Percentiles rank a stretch among this genome's conserved stretches.
Evolutionary conservation across 2,329 filamentous ascomycete species (phyloP).

Genomic region (Claviceps digitariae): DNA sequence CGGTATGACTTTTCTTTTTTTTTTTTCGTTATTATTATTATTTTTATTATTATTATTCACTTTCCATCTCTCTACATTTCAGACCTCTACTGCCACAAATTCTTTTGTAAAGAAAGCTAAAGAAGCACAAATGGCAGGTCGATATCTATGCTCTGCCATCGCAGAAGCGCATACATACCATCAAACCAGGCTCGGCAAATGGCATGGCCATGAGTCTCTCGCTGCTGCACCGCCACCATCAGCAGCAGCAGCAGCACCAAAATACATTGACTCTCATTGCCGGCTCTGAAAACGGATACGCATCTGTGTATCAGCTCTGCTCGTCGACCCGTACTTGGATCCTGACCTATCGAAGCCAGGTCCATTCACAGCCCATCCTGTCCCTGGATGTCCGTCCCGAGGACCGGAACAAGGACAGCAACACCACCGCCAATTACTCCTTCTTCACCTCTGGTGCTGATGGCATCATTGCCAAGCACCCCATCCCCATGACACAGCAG

Average conservation of each 20-base stretch:
- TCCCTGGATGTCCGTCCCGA: conserved; percentile 46
- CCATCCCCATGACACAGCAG: conserved; percentile 32
- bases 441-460: conserved; percentile 79
- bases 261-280: conserved; percentile 48
- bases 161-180: conserved; percentile 51
- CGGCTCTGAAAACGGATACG: conserved; percentile 77
- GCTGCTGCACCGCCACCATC: conserved; percentile 29
- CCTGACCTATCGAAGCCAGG: conserved; percentile 47
- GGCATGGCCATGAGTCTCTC: conserved; percentile 85
- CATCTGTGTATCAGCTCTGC: conserved; percentile 47
- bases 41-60: too few species aligned
- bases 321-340: conserved; percentile 26
- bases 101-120: neutral
- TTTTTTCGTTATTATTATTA: too few species aligned
- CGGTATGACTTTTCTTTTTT: conserved; percentile 28
- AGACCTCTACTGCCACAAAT: too few species aligned
- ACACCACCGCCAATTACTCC: conserved; percentile 34
- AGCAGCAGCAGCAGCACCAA: too few species aligned
- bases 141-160: conserved; percentile 76
- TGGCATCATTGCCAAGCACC: conserved; percentile 63
- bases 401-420: too few species aligned
- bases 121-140: conserved; percentile 30
- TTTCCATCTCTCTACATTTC: too few species aligned
- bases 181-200: conserved; percentile 35
- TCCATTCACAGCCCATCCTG: conserved; percentile 69